Evolutionary conservation across 2,329 filamentous ascomycete species (phyloP), one percentile per base, ranked within the genome.

Genomic region (Aspergillus viridinutans): DNA sequence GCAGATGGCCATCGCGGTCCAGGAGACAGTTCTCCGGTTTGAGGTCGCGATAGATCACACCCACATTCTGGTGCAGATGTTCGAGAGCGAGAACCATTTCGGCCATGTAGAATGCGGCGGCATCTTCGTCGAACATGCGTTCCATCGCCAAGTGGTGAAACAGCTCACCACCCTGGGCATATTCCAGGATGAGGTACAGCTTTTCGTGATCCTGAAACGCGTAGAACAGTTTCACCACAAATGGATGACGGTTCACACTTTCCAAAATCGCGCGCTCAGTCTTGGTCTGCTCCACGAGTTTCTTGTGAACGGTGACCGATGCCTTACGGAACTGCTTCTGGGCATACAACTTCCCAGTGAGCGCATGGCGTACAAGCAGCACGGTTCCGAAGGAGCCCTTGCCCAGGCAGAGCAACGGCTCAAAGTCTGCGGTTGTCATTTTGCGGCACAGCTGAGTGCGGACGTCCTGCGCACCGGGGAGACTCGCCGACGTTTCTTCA

Each of bases 321-420:
- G 95, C 94, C 77, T 99, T 99, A 74, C 93, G 94, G 77, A 99
- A 94, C 76, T 97, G 93, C 80, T 99, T 99, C 78, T 99, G 95
- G 0, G 94, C 95, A 69, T 92, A 99, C 4, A 99, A 83, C 47
- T 90, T 87, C 45, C 94, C 94, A 1, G 92, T 97, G 29, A 85
- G 79, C 52, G 85, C 86, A 77, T 99, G 93, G 76, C 92, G 94
- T 59, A 99, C 95, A 28, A 99, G 83, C 49, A 96, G 79, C 10
- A 99, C 95, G 0, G 93, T 99, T 38, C 94, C 94, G 71, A 94
- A 99, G 14, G 94, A 92, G 50, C 94, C 94, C 72, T 97, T 97
- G 56, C 95, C 95, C 23, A 99, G 86, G 73, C 93, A 97, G 51
- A 90, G 90, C 52, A 99, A 78, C 10, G 90, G 86, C 68, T 96